Percentiles rank a stretch among this genome's conserved stretches.
Evolutionary conservation across 2,329 filamentous ascomycete genomes (phyloP).

Genomic region (Sporothrix humicola): DNA sequence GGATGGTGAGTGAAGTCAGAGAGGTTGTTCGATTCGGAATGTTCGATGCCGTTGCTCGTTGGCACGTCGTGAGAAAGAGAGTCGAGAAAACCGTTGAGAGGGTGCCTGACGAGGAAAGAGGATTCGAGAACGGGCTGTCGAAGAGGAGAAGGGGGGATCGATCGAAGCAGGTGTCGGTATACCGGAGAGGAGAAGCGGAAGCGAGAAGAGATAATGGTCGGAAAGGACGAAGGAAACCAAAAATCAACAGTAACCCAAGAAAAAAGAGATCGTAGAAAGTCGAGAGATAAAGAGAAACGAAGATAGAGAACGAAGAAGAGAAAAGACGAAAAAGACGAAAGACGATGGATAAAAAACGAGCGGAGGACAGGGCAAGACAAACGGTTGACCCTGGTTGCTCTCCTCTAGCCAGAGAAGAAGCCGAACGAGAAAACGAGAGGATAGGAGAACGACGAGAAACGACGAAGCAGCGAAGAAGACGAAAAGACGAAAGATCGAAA

Average conservation of each 20-base stretch:
- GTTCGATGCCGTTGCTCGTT: background rate
- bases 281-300: background rate
- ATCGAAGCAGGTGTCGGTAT: slow-evolving; percentile 16
- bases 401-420: slow-evolving; percentile 27
- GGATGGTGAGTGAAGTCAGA: background rate
- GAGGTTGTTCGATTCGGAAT: background rate
- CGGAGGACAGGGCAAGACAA: slow-evolving; percentile 21
- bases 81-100: background rate
- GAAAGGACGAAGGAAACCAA: background rate
- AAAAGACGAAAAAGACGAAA: slow-evolving; percentile 10
- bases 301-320: slow-evolving; percentile 16
- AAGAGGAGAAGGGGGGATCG: background rate
- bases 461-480: background rate
- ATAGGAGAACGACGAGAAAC: slow-evolving; percentile 28
- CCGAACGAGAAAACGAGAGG: slow-evolving; percentile 24
- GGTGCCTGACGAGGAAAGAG: background rate
- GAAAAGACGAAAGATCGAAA: slow-evolving; percentile 28
- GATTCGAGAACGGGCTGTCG: background rate
- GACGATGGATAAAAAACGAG: slow-evolving; percentile 19
- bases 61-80: slow-evolving; percentile 1
- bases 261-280: slow-evolving; percentile 8
- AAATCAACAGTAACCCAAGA: slow-evolving; percentile 9
- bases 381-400: slow-evolving; percentile 8
- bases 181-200: slow-evolving; percentile 19
- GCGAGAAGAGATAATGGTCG: background rate